Percentiles rank a stretch among this genome's conserved stretches.
Evolutionary conservation across 2,329 filamentous ascomycete genomes (phyloP).

Genomic region (Diaporthe vaccinii): DNA sequence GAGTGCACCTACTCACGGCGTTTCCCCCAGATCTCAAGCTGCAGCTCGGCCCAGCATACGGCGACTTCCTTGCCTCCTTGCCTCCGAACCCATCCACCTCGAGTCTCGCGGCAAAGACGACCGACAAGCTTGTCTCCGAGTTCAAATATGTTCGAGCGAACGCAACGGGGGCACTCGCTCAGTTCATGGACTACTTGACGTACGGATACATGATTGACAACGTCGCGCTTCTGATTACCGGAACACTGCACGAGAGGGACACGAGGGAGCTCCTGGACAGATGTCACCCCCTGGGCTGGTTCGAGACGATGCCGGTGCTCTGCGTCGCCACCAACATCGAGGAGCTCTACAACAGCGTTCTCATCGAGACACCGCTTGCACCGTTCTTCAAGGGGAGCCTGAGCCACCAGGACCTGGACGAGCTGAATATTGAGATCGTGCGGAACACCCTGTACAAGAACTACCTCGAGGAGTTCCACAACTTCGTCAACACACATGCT

Average conservation of each 20-base stretch:
- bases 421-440: slow-evolving; percentile 99
- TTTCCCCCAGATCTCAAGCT: slow-evolving; percentile 86
- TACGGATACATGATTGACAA: slow-evolving; percentile 99
- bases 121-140: slow-evolving; percentile 97
- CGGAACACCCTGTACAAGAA: slow-evolving; percentile 99
- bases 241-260: slow-evolving; percentile 96
- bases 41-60: slow-evolving; percentile 95
- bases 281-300: slow-evolving; percentile 98
- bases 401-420: slow-evolving; percentile 96
- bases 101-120: slow-evolving; percentile 92
- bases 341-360: slow-evolving; percentile 97
- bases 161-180: slow-evolving; percentile 88
- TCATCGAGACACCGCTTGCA: slow-evolving; percentile 96
- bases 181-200: slow-evolving; percentile 98
- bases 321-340: slow-evolving; percentile 99
- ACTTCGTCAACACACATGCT: slow-evolving; percentile 90
- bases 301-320: slow-evolving; percentile 98
- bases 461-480: slow-evolving; percentile 97
- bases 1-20: slow-evolving; percentile 36
- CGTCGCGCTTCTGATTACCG: slow-evolving; percentile 96
- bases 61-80: slow-evolving; percentile 93
- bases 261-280: slow-evolving; percentile 94
- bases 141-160: slow-evolving; percentile 97
- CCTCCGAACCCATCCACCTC: slow-evolving; percentile 98
- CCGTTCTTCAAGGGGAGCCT: slow-evolving; percentile 98